Conservation (phyloP, 345 rosid species). For the Syzygium aromaticum region DNA sequence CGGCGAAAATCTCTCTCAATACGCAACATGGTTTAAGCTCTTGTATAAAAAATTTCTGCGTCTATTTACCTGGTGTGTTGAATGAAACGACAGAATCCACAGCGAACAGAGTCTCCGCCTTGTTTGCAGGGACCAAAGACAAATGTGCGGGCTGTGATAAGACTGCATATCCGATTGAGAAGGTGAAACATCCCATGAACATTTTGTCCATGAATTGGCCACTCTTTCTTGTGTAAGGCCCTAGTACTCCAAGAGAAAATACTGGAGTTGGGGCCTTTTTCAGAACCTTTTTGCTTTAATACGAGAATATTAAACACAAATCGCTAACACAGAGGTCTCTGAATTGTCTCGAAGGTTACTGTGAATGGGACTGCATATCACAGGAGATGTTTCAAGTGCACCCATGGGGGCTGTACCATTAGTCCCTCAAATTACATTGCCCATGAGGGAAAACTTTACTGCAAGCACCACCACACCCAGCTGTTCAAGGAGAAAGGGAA, state of each 20-base stretch:
- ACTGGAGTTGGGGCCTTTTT: neutral
- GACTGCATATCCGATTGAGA: slow-evolving; percentile 56
- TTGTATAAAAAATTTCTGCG: neutral
- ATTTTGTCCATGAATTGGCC: neutral
- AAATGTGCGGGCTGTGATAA: slow-evolving; percentile 38
- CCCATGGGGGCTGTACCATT: slow-evolving; percentile 51
- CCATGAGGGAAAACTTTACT: slow-evolving; percentile 54
- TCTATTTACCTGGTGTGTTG: neutral
- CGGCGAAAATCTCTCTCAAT: neutral
- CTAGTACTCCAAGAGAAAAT: neutral
- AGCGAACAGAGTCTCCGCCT: slow-evolving; percentile 22
- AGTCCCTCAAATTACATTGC: slow-evolving; percentile 64
- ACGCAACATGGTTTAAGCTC: neutral
- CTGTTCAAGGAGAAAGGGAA: slow-evolving; percentile 61
- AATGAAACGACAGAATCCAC: slow-evolving; percentile 7
- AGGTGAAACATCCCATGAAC: slow-evolving; percentile 17
- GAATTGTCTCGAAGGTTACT: slow-evolving; percentile 22
- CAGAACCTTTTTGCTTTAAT: neutral
- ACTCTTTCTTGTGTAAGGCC: neutral
- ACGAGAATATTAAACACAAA: neutral
- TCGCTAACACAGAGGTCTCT: neutral
- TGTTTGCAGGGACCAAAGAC: slow-evolving; percentile 51
- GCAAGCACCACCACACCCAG: slow-evolving; percentile 65
- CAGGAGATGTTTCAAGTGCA: slow-evolving; percentile 54
- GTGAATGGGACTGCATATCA: slow-evolving; percentile 52